Conservation (phyloP, 139 green algal genomes). For the Spirogloea muscicola region DNA sequence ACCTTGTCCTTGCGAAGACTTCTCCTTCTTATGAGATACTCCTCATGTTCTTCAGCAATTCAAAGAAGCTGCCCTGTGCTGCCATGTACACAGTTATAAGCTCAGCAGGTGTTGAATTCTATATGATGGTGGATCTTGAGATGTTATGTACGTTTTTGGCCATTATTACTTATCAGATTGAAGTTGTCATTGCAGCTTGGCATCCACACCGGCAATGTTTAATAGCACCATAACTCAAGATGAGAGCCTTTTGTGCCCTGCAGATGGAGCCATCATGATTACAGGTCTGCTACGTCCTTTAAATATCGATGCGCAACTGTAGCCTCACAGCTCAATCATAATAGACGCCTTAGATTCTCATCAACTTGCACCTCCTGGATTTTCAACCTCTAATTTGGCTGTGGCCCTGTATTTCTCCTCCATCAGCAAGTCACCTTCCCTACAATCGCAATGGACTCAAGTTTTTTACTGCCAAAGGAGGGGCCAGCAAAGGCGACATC, state of each 20-base stretch:
- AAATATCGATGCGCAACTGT: background rate
- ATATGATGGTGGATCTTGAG: too few species aligned
- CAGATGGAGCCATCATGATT: conserved; percentile 75
- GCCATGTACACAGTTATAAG: too few species aligned
- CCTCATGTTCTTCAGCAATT: too few species aligned
- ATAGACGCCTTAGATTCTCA: background rate
- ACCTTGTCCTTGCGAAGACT: too few species aligned
- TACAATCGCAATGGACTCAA: conserved; percentile 77
- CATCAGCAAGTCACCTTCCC: conserved; percentile 46
- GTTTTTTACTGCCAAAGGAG: conserved; percentile 63
- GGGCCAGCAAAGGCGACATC: conserved; percentile 82
- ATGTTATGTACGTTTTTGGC: background rate
- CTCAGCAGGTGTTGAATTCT: too few species aligned
- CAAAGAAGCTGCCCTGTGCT: too few species aligned
- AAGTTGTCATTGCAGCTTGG: conserved; percentile 50
- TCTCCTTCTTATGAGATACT: too few species aligned
- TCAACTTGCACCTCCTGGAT: background rate
- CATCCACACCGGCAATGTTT: conserved; percentile 94
- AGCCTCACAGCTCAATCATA: background rate
- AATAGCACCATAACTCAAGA: conserved; percentile 70
- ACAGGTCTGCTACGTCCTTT: conserved; percentile 56
- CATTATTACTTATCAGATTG: background rate
- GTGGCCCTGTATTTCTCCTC: background rate
- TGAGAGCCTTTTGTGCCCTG: background rate
- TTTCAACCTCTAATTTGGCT: background rate